Base-by-base conservation (phyloP, 495 filamentous ascomycete genomes). In the Podospora comata region DNA sequence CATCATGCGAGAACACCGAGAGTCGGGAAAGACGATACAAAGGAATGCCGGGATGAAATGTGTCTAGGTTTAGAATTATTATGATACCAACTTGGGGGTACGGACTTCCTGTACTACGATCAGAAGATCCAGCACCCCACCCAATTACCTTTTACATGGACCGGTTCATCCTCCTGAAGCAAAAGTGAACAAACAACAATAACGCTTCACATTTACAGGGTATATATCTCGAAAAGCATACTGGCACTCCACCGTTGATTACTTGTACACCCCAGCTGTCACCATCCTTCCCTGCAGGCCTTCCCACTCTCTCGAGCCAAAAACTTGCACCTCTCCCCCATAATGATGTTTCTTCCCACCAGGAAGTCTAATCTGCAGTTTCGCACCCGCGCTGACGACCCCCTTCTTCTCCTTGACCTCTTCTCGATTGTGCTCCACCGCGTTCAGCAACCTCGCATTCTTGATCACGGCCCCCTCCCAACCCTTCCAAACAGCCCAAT, bases 311-410 rank as follows among this genome's bases (percentile, higher is more conserved):
- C 75, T 71, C 6, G 77, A 78, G 57, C 77, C 77, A 2, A 79
- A 74, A 68, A 83, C 80, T 67, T 81, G 77, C 66, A 82, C 79
- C 44, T 77, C 69, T 20, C 65, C 68, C 18, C 74, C 75, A 11
- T 62, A 27, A 4, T 70, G 73, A 2, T 69, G 26, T 15, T 60
- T 58, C 67, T 79, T 80, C 15, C 71, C 76, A 39, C 79, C 81
- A 3, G 81, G 83, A 5, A 85, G 66, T 20, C 77, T 65, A 44
- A 87, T 79, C 69, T 84, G 77, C 60, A 86, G 70, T 67, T 73
- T 83, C 5, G 83, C 85, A 0, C 79, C 85, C 23, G 81, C 74
- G 39, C 39, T 48, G 1, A 48, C 39, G 2, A 48, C 39, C 39
- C 39, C 32, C 74, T 73, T 9, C 74, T 74, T 72, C 77, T 81